Evolutionary conservation across 2,329 filamentous ascomycete genomes (phyloP), one percentile per base, ranked within the genome.

Genomic region (Fusarium nisikadoi): DNA sequence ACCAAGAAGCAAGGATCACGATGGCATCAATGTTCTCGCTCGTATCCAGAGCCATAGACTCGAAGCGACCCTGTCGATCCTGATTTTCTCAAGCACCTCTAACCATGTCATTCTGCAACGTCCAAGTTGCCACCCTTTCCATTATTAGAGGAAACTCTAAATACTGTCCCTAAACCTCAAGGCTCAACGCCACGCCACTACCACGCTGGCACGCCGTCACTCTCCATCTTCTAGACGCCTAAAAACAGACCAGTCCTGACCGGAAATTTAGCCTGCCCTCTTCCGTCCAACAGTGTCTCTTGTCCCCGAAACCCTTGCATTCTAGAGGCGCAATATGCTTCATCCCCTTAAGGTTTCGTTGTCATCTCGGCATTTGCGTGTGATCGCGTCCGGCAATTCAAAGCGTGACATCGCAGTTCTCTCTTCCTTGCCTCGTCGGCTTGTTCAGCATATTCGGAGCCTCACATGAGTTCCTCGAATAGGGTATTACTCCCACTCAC

Each of bases 311-410:
- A 58, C 41, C 49, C 47, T 43, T 62, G 17, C 31, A 33, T 42
- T 50, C 39, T 29, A 54, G 62, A 46, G 38, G 39, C 38, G 20
- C 36, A 20, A 43, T 52, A 17, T 56, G 65, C 57, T 68, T 62
- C 31, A 64, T 57, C 52, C 49, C 42, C 35, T 49, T 33, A 42
- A 46, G n/a, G 45, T 42, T 56, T 38, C 23, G 50, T 58, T 56
- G 33, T 63, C 46, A 53, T 56, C 23, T 64, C 68, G 68, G 68
- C 56, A 71, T 53, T 71, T 68, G 56, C n/a, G 31, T 68, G 52
- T 47, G 55, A 71, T 69, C 63, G 63, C 17, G 52, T 19, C 39
- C 68, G 68, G 68, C 63, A 71, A 39, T 71, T 68, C 56, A 31
- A 38, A 53, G 33, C 45, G 46, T 62, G 55, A 35, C 64, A 57